These are phyloP conservation scores for Populus hybrid DNA, from an alignment of 441 rosid genomes.

Conservation along the genomic window DNA sequence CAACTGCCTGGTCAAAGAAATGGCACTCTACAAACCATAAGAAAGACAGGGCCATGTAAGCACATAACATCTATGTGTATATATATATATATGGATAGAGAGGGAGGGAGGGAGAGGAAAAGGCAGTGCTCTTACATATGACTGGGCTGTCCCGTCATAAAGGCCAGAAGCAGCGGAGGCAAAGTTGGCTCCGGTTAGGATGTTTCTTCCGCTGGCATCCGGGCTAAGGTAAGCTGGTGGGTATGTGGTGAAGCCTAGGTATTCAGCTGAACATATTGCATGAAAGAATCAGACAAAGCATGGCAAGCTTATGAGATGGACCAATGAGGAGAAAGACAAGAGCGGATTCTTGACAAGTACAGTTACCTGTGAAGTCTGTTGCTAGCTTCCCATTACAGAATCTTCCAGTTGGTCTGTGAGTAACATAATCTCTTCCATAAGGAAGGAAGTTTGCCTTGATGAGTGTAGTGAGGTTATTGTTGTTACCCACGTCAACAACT, in stretches of 20 bases:
- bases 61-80: neutral
- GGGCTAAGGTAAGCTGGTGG: conserved; percentile 81
- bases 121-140: conserved; percentile 44
- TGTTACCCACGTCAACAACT: conserved; percentile 86
- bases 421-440: conserved; percentile 84
- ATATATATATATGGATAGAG: neutral
- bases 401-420: conserved; percentile 81
- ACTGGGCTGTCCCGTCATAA: conserved; percentile 62
- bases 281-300: neutral
- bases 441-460: conserved; percentile 90
- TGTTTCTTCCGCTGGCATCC: conserved; percentile 52
- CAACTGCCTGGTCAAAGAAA: conserved; percentile 77
- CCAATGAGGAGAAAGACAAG: neutral
- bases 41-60: neutral
- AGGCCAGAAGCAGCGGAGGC: conserved; percentile 93
- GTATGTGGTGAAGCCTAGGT: conserved; percentile 77
- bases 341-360: neutral
- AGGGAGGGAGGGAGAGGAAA: neutral
- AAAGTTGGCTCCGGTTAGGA: conserved; percentile 79
- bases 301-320: neutral
- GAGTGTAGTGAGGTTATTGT: conserved; percentile 60
- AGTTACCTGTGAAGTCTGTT: conserved; percentile 72
- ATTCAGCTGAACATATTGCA: conserved; percentile 59
- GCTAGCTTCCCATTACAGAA: conserved; percentile 93
- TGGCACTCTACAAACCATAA: conserved; percentile 47